Base-by-base conservation (phyloP, 2,329 filamentous ascomycete genomes). In the Trichoderma sp. region DNA sequence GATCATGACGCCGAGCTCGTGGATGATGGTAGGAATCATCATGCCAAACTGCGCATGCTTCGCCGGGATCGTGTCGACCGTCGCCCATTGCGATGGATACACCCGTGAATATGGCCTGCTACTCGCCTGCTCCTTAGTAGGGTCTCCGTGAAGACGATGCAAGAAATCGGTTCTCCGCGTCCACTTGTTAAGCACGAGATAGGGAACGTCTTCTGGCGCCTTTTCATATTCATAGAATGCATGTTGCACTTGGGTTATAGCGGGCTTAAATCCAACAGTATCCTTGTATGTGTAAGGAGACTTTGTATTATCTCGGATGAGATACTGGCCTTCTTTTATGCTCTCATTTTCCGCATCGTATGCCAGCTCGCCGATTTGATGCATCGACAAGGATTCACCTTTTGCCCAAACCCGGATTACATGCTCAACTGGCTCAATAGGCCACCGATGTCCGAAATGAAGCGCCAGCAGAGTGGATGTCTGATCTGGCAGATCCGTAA, bases 21-120 rank as follows among this genome's bases (percentile, higher is more conserved):
- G 88, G 17, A 92, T 82, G 43, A 98, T 88, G 0, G 90, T 90
- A 0, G 95, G 94, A 6, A 96, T 85, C 47, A 96, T 84, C 68
- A 91, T 83, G 3, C 85, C 88, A 32, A 90, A 85, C 59, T 84
- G 80, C 1, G 82, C 83, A 71, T 84, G 83, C 8, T 79, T 78
- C 7, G 82, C 76, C 0, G 85, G 83, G 3, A 88, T 75, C 2
- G 75, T 74, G 72, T 91, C 88, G 0, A 88, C 79, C 0, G 77
- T 84, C 68, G 88, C 88, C n/a, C 81, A 81, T 0, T 80, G 74
- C 2, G 83, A 77, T 0, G 86, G 85, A 4, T 91, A 77, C 6
- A 86, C 82, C 6, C 81, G 76, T 0, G 76, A 75, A 75, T 84
- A 87, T 39, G 75, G 82, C 70, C 85, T 88, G 1, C 77, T 79